Percentiles rank a stretch among this genome's conserved stretches.
phyloP scores from a whole-genome alignment of 2,329 filamentous ascomycete genomes.

The Bipolaris victoriae region DNA sequence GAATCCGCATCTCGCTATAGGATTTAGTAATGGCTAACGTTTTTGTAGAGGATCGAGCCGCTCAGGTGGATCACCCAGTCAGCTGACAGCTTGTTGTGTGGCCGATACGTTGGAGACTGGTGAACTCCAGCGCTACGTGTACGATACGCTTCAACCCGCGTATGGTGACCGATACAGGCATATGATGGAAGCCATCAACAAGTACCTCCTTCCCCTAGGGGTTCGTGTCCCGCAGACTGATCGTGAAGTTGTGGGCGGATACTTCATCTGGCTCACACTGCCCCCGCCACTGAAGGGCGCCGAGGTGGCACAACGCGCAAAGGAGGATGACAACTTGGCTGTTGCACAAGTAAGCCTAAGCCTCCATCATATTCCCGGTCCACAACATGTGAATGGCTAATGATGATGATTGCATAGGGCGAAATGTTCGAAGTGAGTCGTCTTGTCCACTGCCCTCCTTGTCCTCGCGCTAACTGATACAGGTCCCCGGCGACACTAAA shows the following conservation, averaged over 20 bases:
- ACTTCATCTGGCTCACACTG: slow-evolving; percentile 82
- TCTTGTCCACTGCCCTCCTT: slow-evolving; percentile 51
- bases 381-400: slow-evolving; percentile 25
- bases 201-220: slow-evolving; percentile 67
- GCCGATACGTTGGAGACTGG: slow-evolving; percentile 60
- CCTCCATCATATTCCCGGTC: slow-evolving; percentile 3
- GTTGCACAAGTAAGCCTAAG: slow-evolving; percentile 59
- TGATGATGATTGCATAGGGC: slow-evolving; percentile 56
- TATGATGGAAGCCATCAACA: slow-evolving; percentile 65
- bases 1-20: slow-evolving; percentile 11
- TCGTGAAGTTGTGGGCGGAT: slow-evolving; percentile 71
- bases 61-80: slow-evolving; percentile 66
- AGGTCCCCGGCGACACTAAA: slow-evolving; percentile 54
- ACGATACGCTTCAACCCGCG: slow-evolving; percentile 59
- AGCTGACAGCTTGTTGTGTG: slow-evolving; percentile 64
- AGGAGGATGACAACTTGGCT: slow-evolving; percentile 68
- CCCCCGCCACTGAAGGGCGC: slow-evolving; percentile 60
- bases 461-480: slow-evolving; percentile 18
- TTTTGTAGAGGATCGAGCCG: slow-evolving; percentile 59
- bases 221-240: slow-evolving; percentile 56
- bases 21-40: slow-evolving; percentile 28
- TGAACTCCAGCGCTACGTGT: slow-evolving; percentile 61
- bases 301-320: slow-evolving; percentile 63
- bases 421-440: slow-evolving; percentile 65
- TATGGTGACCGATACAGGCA: slow-evolving; percentile 61